Evolutionary conservation across 2,329 filamentous ascomycete species (phyloP).

Genomic region (Zelopaecilomyces penicillatus): DNA sequence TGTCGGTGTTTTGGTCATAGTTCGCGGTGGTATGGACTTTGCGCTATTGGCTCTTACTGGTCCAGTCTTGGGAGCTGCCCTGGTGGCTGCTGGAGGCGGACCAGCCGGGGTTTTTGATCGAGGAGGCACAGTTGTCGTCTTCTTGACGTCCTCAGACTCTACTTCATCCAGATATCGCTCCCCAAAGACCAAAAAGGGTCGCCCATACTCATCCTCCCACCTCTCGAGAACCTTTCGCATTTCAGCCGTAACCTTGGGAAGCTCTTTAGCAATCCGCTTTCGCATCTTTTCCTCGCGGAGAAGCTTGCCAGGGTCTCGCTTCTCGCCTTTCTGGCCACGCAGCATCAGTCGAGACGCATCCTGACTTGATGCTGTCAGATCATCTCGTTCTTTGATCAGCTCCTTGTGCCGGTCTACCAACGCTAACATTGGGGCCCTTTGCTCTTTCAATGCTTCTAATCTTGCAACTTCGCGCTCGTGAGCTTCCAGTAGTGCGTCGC

Average conservation of each 20-base stretch:
- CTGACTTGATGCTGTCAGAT: slow-evolving; percentile 82
- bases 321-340: slow-evolving; percentile 86
- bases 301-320: slow-evolving; percentile 86
- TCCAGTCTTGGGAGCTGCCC: slow-evolving; percentile 6
- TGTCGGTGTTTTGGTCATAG: slow-evolving; percentile 48
- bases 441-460: slow-evolving; percentile 73
- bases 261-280: slow-evolving; percentile 90
- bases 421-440: slow-evolving; percentile 74
- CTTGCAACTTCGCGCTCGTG: slow-evolving; percentile 86
- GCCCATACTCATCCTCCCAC: slow-evolving; percentile 91
- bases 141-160: slow-evolving; percentile 44
- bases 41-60: slow-evolving; percentile 10
- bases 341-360: slow-evolving; percentile 90
- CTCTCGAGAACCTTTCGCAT: slow-evolving; percentile 69
- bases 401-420: slow-evolving; percentile 77
- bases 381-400: slow-evolving; percentile 77
- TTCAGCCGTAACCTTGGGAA: slow-evolving; percentile 86
- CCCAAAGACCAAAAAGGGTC: slow-evolving; percentile 87
- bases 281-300: slow-evolving; percentile 97
- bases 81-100: slow-evolving; percentile 40
- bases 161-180: slow-evolving; percentile 83
- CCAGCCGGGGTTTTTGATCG: slow-evolving; percentile 69
- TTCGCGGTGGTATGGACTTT: slow-evolving; percentile 29
- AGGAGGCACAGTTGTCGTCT: slow-evolving; percentile 40
- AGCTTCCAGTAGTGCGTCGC: slow-evolving; percentile 86